Base-by-base conservation (phyloP, 2,329 filamentous ascomycete genomes). In the Capronia americana region DNA sequence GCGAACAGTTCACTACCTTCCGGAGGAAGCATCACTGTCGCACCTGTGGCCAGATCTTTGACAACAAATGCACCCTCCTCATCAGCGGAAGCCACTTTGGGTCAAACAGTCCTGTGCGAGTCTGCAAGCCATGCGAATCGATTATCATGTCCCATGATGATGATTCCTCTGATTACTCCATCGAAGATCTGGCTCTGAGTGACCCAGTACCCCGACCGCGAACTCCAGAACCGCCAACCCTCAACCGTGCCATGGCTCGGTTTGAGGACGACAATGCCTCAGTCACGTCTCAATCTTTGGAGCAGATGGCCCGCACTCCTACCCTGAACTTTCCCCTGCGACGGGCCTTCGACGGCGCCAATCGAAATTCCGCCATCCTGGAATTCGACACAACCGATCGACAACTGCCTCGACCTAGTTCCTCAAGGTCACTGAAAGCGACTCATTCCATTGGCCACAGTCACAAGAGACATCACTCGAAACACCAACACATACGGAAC, bases 11-110 rank as follows among this genome's bases (percentile, higher is more conserved):
- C 75, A 93, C 92, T 0, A 95, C 94, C 1, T 98, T 98, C 76
- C 87, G 95, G 66, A 88, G 95, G 70, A 99, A 99, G 76, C 95
- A 99, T 77, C 95, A 99, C 78, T 99, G 95, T 77, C 89, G 96
- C 68, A 87, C 87, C 0, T 99, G 95, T 76, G 95, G 95, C n/a
- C 96, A 96, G 75, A 99, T 99, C 53, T 99, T 99, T 75, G 95
- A 98, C 77, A 92, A 92, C 4, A 96, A 96, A 77, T 99, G 95
- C 79, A 99, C 94, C 0, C 91, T 91, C 4, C 88, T 94, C n/a
- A 92, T 98, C 26, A 87, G 92, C 5, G 95, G 94, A 5, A 87
- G 91, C 69, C 88, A 90, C 57, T 98, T 99, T 76, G 93, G 92
- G 17, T 92, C 97, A 57, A 87, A 89, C 56, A 91, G 92, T 6